A percentile compares a stretch with the other conserved stretches of the same genome.
phyloP scores from a whole-genome alignment of 345 rosid species.

The Ceriops decandra region DNA sequence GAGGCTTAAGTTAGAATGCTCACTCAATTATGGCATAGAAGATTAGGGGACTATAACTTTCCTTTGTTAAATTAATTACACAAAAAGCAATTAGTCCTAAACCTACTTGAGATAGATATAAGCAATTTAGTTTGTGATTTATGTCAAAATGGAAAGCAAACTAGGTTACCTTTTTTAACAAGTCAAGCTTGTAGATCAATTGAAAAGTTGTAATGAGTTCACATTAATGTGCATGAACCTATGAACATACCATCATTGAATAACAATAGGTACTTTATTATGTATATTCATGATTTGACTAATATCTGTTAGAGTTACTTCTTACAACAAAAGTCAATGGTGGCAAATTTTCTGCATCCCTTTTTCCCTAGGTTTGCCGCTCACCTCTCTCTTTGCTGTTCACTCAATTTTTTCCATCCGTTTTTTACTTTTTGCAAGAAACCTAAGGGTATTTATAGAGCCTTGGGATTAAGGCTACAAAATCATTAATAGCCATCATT shows the following conservation, averaged over 20 bases:
- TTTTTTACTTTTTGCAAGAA: too few species aligned
- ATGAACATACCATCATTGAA: neutral
- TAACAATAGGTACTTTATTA: conserved; percentile 6
- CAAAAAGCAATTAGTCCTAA: neutral
- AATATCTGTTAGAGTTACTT: too few species aligned
- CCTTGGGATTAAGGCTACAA: too few species aligned
- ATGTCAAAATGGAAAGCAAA: conserved; percentile 8
- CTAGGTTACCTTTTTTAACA: neutral
- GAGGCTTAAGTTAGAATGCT: too few species aligned
- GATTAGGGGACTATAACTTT: neutral
- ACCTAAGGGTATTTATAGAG: too few species aligned
- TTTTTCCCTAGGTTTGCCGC: too few species aligned
- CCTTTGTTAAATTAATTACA: neutral
- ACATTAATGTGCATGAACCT: neutral
- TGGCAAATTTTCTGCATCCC: too few species aligned
- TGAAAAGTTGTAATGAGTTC: neutral
- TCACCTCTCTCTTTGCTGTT: too few species aligned
- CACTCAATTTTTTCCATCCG: too few species aligned
- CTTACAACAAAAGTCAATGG: too few species aligned
- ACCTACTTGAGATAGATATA: neutral
- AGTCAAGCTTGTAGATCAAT: neutral
- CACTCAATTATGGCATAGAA: neutral
- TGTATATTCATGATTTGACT: conserved; percentile 6
- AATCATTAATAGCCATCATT: too few species aligned
- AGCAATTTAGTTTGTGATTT: neutral